phyloP scores from a whole-genome alignment of 805 yeast species.

The Candida insectalens region DNA sequence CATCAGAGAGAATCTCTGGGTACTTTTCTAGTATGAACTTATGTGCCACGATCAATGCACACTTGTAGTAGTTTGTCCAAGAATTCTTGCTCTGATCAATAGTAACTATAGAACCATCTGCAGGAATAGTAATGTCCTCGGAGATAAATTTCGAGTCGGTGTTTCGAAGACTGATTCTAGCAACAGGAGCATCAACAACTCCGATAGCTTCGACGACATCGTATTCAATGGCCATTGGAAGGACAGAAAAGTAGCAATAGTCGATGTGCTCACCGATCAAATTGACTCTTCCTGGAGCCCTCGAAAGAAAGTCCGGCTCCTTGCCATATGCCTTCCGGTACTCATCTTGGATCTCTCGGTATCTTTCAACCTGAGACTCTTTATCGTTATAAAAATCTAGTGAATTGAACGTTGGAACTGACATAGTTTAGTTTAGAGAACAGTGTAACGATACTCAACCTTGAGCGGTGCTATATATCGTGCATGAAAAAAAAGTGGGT shows the following conservation, averaged over 20 bases:
- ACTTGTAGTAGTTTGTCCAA: constrained; percentile 1
- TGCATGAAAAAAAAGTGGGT: no score
- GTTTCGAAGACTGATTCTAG: background rate
- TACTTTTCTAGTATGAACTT: background rate
- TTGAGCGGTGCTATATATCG: no score
- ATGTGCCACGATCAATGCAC: constrained; percentile 2
- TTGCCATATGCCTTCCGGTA: background rate
- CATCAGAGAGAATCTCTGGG: background rate
- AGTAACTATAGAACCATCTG: background rate
- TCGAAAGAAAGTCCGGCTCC: background rate
- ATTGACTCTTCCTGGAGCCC: constrained; percentile 1
- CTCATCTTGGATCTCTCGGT: background rate
- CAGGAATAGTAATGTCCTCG: background rate
- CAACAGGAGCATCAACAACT: background rate
- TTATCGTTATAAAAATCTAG: background rate
- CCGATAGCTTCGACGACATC: constrained; percentile 1
- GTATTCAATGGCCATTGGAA: constrained; percentile 3
- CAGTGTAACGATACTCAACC: no score
- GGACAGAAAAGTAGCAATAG: constrained; percentile 1
- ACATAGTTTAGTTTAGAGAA: no score
- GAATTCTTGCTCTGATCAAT: background rate
- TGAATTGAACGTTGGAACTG: background rate
- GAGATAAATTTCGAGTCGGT: background rate
- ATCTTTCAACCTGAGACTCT: constrained; percentile 1
- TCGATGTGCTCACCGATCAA: constrained; percentile 2